A percentile compares a stretch with the other conserved stretches of the same genome.
phyloP scores from a whole-genome alignment of 345 rosid genomes.

The Eutrema heterophyllum region DNA sequence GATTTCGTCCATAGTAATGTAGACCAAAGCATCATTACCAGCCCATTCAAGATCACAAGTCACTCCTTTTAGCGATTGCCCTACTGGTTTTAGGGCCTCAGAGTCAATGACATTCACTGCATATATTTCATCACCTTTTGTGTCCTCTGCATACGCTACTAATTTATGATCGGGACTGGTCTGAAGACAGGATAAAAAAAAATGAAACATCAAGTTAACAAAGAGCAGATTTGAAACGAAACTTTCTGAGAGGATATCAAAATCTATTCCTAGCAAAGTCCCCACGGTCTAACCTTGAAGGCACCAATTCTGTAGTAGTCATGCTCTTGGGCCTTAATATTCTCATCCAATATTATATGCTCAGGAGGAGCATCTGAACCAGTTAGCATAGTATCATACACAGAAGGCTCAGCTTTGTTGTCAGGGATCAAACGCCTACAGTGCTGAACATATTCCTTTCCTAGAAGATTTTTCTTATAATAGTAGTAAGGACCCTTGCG shows the following conservation, averaged over 20 bases:
- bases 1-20: constrained; percentile 76
- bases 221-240: not conserved
- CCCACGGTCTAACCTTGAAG: constrained; percentile 46
- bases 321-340: constrained; percentile 54
- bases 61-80: constrained; percentile 48
- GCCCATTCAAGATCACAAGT: constrained; percentile 71
- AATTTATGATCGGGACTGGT: constrained; percentile 69
- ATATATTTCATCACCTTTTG: constrained; percentile 77
- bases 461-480: constrained; percentile 60
- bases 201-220: not conserved
- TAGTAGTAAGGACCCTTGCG: constrained; percentile 73
- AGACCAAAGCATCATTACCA: constrained; percentile 72
- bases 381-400: constrained; percentile 61
- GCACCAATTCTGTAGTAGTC: constrained; percentile 55
- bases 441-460: constrained; percentile 80
- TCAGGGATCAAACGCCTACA: constrained; percentile 53
- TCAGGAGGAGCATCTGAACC: constrained; percentile 78
- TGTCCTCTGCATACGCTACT: constrained; percentile 86
- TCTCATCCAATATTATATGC: constrained; percentile 85
- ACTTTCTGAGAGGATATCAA: not conserved
- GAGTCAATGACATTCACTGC: constrained; percentile 61
- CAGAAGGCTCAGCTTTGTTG: constrained; percentile 47
- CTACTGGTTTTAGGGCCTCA: constrained; percentile 45
- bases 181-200: constrained; percentile 33
- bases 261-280: not conserved